Evolutionary conservation across 2,329 filamentous ascomycete genomes (phyloP), one percentile per base, ranked within the genome.

Genomic region (Fusarium nurragi): DNA sequence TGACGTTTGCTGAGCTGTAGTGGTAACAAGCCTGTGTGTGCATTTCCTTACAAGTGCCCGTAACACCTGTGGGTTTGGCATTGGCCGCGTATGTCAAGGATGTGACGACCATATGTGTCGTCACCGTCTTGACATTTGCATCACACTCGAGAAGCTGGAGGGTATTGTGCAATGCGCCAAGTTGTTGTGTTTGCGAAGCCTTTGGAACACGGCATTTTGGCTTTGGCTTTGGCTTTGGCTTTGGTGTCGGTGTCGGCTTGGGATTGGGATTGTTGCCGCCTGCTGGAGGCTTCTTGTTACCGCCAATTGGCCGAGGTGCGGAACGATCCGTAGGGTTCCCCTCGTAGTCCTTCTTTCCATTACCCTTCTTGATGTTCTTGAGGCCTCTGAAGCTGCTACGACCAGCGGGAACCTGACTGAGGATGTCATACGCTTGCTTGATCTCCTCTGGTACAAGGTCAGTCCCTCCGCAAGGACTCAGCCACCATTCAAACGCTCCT

Each of bases 341-440:
- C 21, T 46, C 28, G 16, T 25, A 21, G 9, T 21, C 38, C 38
- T 41, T 41, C 21, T 39, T 39, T 22, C 37, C 37, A n/a, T 19
- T 39, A 14, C 37, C 37, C 6, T 39, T 39, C 38, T 41, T 41
- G 38, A 41, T n/a, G 14, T 25, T 41, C 12, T 7, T 41, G 14
- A 23, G 38, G 14, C 10, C 22, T 13, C 25, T 41, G 22, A 41
- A 41, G 22, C 43, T 34, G 16, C 28, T 23, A 10, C 43, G 16
- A 13, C 45, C 45, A 26, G 14, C 7, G 12, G 45, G 22, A 19
- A 47, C n/a, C 12, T 25, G 5, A 26, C 23, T 25, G 21, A 47
- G n/a, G 11, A 47, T 47, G n/a, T 47, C 45, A 47, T n/a, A 47
- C 13, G 26, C n/a, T 25, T 47, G 45, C 45, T 47, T 47, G 45